Evolutionary conservation across 2,329 filamentous ascomycete species (phyloP).

Genomic region (Fusarium armeniacum): DNA sequence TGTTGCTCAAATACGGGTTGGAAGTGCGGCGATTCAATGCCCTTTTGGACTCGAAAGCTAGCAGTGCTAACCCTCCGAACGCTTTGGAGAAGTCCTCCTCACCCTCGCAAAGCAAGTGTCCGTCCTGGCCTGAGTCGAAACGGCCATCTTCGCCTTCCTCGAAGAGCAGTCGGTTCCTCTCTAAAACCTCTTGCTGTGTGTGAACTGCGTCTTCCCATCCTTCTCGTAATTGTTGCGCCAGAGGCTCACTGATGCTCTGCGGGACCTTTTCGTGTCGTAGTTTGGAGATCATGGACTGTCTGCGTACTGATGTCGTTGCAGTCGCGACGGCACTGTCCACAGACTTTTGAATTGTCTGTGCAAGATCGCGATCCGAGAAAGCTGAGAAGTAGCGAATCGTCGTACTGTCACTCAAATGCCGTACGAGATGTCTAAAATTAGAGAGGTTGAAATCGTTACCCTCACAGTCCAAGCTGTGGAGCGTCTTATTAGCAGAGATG

Average conservation of each 20-base stretch:
- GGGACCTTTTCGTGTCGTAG: conserved; percentile 53
- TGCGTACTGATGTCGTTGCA: conserved; percentile 49
- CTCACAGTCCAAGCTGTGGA: conserved; percentile 68
- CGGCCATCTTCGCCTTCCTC: conserved; percentile 49
- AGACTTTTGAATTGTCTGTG: conserved; percentile 54
- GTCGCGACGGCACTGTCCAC: conserved; percentile 51
- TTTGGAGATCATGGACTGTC: conserved; percentile 54
- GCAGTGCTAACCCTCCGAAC: conserved; percentile 57
- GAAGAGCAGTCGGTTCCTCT: conserved; percentile 54
- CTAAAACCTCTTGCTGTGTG: conserved; percentile 54
- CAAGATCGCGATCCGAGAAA: conserved; percentile 57
- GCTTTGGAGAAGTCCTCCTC: conserved; percentile 52
- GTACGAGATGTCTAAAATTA: conserved; percentile 63
- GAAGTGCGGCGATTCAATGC: conserved; percentile 44
- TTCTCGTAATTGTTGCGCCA: conserved; percentile 56
- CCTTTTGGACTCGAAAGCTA: conserved; percentile 50
- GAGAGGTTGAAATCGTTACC: conserved; percentile 69
- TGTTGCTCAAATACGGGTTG: conserved; percentile 35
- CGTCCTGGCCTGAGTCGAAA: conserved; percentile 34
- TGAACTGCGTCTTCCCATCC: conserved; percentile 57
- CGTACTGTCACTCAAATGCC: conserved; percentile 59
- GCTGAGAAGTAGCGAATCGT: conserved; percentile 62
- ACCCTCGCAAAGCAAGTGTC: conserved; percentile 35
- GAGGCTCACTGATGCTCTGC: conserved; percentile 50
- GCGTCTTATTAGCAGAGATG: conserved; percentile 62